These are phyloP conservation scores for Pseudocercospora pini-densiflorae DNA, from an alignment of 2,329 filamentous ascomycete species.

Conservation along the genomic window DNA sequence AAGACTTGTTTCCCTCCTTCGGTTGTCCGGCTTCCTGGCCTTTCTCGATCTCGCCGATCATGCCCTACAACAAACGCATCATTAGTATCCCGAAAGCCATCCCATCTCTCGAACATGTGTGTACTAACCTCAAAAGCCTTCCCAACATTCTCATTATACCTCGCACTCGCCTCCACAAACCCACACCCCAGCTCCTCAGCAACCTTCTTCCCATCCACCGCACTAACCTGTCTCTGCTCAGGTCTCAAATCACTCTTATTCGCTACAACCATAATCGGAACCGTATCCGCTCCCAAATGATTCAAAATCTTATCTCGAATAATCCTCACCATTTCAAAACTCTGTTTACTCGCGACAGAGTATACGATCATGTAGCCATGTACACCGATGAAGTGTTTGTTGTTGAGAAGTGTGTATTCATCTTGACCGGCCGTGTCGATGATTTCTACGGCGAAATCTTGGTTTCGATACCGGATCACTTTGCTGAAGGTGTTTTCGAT, in stretches of 20 bases:
- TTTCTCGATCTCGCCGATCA: constrained; percentile 95
- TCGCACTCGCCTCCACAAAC: constrained; percentile 92
- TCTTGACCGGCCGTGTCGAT: constrained; percentile 97
- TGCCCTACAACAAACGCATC: constrained; percentile 52
- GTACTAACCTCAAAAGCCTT: constrained; percentile 76
- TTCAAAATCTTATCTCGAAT: constrained; percentile 98
- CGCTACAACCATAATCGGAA: constrained; percentile 91
- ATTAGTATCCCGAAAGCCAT: neutral
- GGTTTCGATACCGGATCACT: constrained; percentile 87
- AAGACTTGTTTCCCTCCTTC: constrained; percentile 76
- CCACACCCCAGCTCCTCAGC: constrained; percentile 88
- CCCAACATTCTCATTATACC: constrained; percentile 91
- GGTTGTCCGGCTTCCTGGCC: constrained; percentile 82
- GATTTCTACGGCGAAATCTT: constrained; percentile 95
- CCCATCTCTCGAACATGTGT: neutral
- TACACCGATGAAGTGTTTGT: constrained; percentile 98
- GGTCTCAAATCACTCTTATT: constrained; percentile 96
- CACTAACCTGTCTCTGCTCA: constrained; percentile 87
- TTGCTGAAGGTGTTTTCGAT: constrained; percentile 99
- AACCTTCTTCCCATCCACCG: constrained; percentile 83
- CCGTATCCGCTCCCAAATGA: constrained; percentile 88
- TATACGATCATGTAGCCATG: constrained; percentile 99
- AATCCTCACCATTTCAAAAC: constrained; percentile 96
- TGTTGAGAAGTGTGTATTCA: constrained; percentile 98
- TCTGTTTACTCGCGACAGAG: constrained; percentile 91